phyloP scores from a whole-genome alignment of 768 basidiomycete species.

The Lactarius trivialis region DNA sequence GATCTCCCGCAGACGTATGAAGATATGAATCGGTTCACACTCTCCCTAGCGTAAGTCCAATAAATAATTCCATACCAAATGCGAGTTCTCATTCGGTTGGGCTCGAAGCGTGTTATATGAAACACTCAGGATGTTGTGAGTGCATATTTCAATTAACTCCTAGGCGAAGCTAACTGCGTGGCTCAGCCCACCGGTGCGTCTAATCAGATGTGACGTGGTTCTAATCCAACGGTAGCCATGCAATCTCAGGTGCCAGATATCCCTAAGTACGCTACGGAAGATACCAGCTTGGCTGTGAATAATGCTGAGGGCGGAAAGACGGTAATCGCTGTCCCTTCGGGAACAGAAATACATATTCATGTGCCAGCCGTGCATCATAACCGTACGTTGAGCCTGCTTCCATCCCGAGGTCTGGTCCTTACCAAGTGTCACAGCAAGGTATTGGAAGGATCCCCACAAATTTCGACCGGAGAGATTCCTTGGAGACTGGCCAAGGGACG shows the following conservation, averaged over 20 bases:
- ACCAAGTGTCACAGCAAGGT: slow-evolving; percentile 36
- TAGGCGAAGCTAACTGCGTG: not conserved
- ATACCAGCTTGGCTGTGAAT: slow-evolving; percentile 35
- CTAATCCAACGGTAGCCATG: not conserved
- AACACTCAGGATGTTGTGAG: slow-evolving; percentile 38
- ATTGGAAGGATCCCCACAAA: slow-evolving; percentile 46
- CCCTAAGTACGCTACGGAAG: slow-evolving; percentile 42
- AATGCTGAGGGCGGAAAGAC: slow-evolving; percentile 35
- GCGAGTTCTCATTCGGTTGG: not conserved
- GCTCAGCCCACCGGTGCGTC: slow-evolving; percentile 12
- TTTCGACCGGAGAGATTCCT: slow-evolving; percentile 39
- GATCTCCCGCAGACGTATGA: slow-evolving; percentile 22
- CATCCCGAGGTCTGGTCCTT: not conserved
- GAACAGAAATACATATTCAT: slow-evolving; percentile 33
- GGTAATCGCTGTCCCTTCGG: slow-evolving; percentile 40
- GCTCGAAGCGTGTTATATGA: slow-evolving; percentile 41
- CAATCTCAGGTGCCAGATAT: slow-evolving; percentile 37
- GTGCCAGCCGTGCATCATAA: slow-evolving; percentile 44
- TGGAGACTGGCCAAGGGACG: slow-evolving; percentile 30
- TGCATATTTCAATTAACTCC: not conserved
- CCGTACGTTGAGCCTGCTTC: slow-evolving; percentile 29
- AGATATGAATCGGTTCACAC: slow-evolving; percentile 23
- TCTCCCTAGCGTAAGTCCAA: slow-evolving; percentile 20
- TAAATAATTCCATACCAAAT: not conserved
- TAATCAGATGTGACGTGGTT: not conserved